Base-by-base conservation (phyloP, 2,329 filamentous ascomycete species). In the Hypoxylon sp. region DNA sequence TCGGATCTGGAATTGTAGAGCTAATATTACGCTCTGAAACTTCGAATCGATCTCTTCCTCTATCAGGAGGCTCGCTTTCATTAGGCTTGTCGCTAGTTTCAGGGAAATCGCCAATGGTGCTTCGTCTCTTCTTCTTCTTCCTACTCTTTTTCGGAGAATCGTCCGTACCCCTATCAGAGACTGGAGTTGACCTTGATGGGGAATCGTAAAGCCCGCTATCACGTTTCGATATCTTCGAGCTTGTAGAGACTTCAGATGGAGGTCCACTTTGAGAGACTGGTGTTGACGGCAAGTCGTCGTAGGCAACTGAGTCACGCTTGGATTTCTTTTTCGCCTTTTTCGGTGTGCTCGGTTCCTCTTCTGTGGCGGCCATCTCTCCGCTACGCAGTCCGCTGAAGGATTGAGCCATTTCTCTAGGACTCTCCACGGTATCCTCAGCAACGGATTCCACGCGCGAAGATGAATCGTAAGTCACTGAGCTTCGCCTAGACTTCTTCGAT, bases 1-100 rank as follows among this genome's bases (percentile, higher is more conserved):
- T 73, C 38, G 79, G 77, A 52, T 82, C 82, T 4, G 85, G 86
- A 4, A 83, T 80, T 11, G 84, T 79, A 30, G 84, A 86, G 64
- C 78, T 80, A 18, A 82, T 79, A 40, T 84, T 83, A n/a, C 79
- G 79, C 59, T 84, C 80, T 24, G 72, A 36, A 30, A 72, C 66
- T 55, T 82, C 78, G 57, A 79, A 81, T 1, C 71, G 74, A n/a
- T 80, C 79, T 2, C 74, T 76, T 45, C 73, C 76, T 67, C 76
- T 77, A 73, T 82, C 77, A 30, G 79, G 76, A 26, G 79, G 78
- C 54, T 81, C 77, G 50, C 78, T 76, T 63, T 78, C 75, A 71
- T 77, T 65, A 70, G 78, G 56, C 76, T 79, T 56, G 55, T 78
- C 69, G 52, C 75, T 72, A 61, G 77, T 71, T 52, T 73, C 65